A percentile compares a stretch with the other conserved stretches of the same genome.
phyloP scores from a whole-genome alignment of 176 grass and related monocot species.

The Tillandsia leiboldiana region DNA sequence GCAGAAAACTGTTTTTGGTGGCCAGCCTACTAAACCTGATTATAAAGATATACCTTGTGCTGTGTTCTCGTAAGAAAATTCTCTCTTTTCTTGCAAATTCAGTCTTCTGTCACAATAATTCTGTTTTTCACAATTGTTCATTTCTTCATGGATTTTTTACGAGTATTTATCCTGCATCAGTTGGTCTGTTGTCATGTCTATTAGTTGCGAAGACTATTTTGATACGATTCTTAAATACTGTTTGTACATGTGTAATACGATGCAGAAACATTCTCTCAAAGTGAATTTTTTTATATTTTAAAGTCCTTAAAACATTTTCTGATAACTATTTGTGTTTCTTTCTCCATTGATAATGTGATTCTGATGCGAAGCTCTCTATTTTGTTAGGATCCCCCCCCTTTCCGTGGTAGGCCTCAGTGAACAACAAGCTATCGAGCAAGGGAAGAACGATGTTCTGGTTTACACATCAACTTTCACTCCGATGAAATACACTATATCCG shows the following conservation, averaged over 20 bases:
- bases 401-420: conserved; percentile 82
- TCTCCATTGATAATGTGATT: not conserved
- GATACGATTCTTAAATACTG: not conserved
- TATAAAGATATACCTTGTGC: conserved; percentile 75
- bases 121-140: not conserved
- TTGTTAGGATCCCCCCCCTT: conserved; percentile 69
- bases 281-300: not conserved
- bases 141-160: not conserved
- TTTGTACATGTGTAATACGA: not conserved
- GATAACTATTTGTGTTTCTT: not conserved
- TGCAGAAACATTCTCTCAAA: not conserved
- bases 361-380: conserved; percentile 12
- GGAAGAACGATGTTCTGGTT: conserved; percentile 61
- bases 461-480: conserved; percentile 84
- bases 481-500: conserved; percentile 96
- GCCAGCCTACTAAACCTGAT: conserved; percentile 75
- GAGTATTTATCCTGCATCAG: not conserved
- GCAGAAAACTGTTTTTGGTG: conserved; percentile 98
- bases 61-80: conserved; percentile 64
- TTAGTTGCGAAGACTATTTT: not conserved
- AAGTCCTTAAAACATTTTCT: not conserved
- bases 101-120: not conserved
- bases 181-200: not conserved
- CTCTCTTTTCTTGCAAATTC: not conserved
- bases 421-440: conserved; percentile 63